Evolutionary conservation across 805 yeast genomes (phyloP).

Genomic region (Myxozyma neotropica): DNA sequence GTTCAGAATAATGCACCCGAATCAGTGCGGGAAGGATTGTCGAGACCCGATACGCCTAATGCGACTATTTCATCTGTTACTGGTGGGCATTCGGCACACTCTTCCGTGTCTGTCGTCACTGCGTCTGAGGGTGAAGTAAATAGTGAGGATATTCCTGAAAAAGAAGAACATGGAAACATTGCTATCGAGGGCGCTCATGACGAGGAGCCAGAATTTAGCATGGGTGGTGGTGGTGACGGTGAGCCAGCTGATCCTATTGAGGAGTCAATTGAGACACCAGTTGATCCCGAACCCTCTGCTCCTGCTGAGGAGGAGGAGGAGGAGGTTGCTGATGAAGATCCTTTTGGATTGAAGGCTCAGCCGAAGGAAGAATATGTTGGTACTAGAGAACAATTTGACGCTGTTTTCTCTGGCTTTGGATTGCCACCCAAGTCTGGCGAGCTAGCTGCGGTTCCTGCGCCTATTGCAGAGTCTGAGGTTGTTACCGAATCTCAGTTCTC

Average conservation of each 20-base stretch:
- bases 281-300: neutral
- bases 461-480: neutral
- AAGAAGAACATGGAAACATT: neutral
- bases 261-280: neutral
- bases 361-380: conserved; percentile 17
- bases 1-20: conserved; percentile 90
- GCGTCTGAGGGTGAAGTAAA: conserved; percentile 36
- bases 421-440: conserved; percentile 15
- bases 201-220: neutral
- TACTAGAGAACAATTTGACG: conserved; percentile 33
- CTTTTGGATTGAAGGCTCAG: conserved; percentile 10
- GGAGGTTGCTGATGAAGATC: conserved; percentile 27
- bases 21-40: conserved; percentile 67
- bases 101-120: conserved; percentile 28
- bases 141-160: conserved; percentile 13
- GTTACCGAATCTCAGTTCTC: conserved; percentile 29
- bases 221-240: neutral
- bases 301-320: conserved; percentile 14
- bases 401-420: conserved; percentile 25
- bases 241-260: neutral
- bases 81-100: conserved; percentile 40
- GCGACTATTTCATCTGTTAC: neutral
- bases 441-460: neutral
- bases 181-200: neutral
- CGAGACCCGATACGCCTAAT: conserved; percentile 48